These are phyloP conservation scores for Cerioporus squamosus DNA, from an alignment of 1,284 basidiomycete genomes.

Conservation along the genomic window DNA sequence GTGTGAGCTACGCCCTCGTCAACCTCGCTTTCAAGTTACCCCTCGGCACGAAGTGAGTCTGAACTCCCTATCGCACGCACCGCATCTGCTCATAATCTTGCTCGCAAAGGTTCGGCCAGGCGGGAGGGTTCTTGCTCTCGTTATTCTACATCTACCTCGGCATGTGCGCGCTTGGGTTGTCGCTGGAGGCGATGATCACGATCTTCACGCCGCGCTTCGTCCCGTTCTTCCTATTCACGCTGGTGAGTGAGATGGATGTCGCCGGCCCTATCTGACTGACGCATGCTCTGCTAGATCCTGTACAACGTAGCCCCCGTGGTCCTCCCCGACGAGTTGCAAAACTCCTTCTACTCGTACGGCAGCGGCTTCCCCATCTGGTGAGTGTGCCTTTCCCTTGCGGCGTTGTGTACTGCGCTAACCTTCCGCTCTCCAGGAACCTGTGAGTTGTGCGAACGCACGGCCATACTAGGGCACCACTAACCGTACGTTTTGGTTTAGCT, in stretches of 20 bases:
- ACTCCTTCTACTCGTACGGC: conserved; percentile 44
- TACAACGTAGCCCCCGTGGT: conserved; percentile 47
- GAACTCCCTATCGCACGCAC: background rate
- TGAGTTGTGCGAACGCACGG: conserved; percentile 6
- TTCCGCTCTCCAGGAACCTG: conserved; percentile 24
- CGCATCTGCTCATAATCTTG: background rate
- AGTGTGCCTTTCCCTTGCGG: conserved; percentile 12
- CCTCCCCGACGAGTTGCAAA: conserved; percentile 49
- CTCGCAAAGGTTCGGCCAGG: no score
- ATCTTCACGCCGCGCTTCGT: conserved; percentile 35
- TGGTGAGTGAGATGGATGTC: conserved; percentile 23
- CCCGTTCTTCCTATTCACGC: conserved; percentile 39
- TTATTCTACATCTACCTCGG: conserved; percentile 42
- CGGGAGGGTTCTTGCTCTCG: conserved; percentile 31
- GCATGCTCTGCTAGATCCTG: conserved; percentile 39
- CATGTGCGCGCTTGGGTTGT: conserved; percentile 41
- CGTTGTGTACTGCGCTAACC: background rate
- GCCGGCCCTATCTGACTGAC: conserved; percentile 37
- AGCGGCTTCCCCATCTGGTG: conserved; percentile 47
- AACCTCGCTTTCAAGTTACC: conserved; percentile 47
- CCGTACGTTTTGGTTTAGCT: conserved; percentile 14
- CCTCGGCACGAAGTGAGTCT: conserved; percentile 39
- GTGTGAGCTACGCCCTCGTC: conserved; percentile 49
- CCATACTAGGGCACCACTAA: no score
- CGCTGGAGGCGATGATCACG: conserved; percentile 45